A percentile compares a stretch with the other conserved stretches of the same genome.
Evolutionary conservation across 179 eudicot genomes (phyloP).

Genomic region (Drosera spatulata): DNA sequence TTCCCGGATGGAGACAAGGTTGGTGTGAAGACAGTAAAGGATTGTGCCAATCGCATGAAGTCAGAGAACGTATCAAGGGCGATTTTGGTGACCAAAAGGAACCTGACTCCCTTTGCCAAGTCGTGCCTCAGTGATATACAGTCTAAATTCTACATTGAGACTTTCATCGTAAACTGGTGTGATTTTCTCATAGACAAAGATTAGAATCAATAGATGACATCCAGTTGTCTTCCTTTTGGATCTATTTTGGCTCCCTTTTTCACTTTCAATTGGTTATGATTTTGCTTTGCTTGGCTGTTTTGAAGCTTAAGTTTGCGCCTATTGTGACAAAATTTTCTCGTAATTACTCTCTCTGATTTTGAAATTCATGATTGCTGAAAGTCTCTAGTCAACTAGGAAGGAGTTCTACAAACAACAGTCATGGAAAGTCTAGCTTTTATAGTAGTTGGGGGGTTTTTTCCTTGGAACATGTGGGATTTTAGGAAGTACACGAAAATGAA

Average conservation of each 20-base stretch:
- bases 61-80: constrained; percentile 68
- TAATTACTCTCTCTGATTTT: too few relatives aligned
- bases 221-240: neutral
- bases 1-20: constrained; percentile 85
- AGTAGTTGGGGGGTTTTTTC: too few relatives aligned
- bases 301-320: too few relatives aligned
- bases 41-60: constrained; percentile 76
- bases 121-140: constrained; percentile 69
- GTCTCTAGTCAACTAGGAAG: too few relatives aligned
- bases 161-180: constrained; percentile 96
- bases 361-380: too few relatives aligned
- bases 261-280: too few relatives aligned
- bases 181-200: neutral
- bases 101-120: constrained; percentile 79
- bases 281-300: too few relatives aligned
- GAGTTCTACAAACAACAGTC: too few relatives aligned
- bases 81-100: constrained; percentile 78
- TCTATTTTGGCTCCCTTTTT: neutral
- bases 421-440: too few relatives aligned
- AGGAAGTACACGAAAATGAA: too few relatives aligned
- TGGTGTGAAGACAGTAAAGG: constrained; percentile 94
- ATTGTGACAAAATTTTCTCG: too few relatives aligned
- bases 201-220: neutral
- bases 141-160: constrained; percentile 69
- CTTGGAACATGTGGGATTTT: too few relatives aligned